Evolutionary conservation across 2,329 filamentous ascomycete species (phyloP).

Genomic region (Reticulascus tulasneorum): DNA sequence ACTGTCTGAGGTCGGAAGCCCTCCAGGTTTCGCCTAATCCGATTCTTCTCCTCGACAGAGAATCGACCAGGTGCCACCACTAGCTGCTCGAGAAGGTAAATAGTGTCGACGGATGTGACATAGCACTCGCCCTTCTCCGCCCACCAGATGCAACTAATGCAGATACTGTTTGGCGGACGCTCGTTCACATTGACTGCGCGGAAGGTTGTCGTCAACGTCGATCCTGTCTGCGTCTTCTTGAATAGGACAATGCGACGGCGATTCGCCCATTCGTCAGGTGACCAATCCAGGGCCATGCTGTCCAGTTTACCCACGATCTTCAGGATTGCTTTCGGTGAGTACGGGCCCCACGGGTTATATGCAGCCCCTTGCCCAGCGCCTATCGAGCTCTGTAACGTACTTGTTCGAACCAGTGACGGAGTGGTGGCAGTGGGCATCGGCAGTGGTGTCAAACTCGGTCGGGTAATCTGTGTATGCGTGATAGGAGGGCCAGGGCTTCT

Average conservation of each 20-base stretch:
- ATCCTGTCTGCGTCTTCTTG: conserved; percentile 74
- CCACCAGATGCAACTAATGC: conserved; percentile 98
- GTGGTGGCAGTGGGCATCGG: conserved; percentile 40
- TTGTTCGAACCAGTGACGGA: conserved; percentile 53
- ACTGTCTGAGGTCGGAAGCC: conserved; percentile 90
- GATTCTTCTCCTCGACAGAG: conserved; percentile 96
- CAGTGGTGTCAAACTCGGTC: conserved; percentile 44
- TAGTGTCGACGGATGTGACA: conserved; percentile 95
- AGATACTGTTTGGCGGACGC: conserved; percentile 77
- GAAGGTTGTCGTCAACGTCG: conserved; percentile 77
- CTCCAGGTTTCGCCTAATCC: conserved; percentile 91
- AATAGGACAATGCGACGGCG: conserved; percentile 87
- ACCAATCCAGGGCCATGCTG: conserved; percentile 80
- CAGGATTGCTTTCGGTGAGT: conserved; percentile 77
- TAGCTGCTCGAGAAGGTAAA: conserved; percentile 87
- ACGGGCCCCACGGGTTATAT: conserved; percentile 77
- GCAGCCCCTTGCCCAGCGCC: conserved; percentile 35
- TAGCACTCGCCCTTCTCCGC: conserved; percentile 85
- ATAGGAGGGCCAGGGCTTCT: conserved; percentile 27
- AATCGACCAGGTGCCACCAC: conserved; percentile 74
- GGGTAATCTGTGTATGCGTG: conserved; percentile 38
- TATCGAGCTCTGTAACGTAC: conserved; percentile 42
- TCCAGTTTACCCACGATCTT: conserved; percentile 84
- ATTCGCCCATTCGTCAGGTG: conserved; percentile 71
- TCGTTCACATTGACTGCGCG: conserved; percentile 74